A percentile compares a stretch with the other conserved stretches of the same genome.
Evolutionary conservation across 768 basidiomycete species (phyloP).

Genomic region (Phaeotremella fagi): DNA sequence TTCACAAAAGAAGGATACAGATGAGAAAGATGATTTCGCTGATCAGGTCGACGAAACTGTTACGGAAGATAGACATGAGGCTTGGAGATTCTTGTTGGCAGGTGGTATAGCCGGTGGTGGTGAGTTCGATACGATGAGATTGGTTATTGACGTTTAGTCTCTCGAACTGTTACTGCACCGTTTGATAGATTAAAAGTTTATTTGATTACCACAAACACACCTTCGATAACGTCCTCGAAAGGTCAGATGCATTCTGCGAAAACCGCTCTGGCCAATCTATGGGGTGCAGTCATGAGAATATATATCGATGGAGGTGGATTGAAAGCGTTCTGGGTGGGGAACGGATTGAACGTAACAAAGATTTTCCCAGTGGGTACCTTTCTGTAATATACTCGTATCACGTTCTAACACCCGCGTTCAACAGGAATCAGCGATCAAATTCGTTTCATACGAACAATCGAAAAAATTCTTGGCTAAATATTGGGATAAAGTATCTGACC

Average conservation of each 20-base stretch:
- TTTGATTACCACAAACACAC: constrained; percentile 64
- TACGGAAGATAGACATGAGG: constrained; percentile 51
- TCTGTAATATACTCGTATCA: neutral
- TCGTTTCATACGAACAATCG: constrained; percentile 88
- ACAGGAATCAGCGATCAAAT: constrained; percentile 93
- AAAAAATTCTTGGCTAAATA: constrained; percentile 92
- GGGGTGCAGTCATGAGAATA: constrained; percentile 68
- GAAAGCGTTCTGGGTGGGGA: constrained; percentile 96
- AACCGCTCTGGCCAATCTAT: constrained; percentile 54
- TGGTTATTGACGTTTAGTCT: constrained; percentile 57
- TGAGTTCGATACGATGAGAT: constrained; percentile 51
- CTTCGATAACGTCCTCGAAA: neutral
- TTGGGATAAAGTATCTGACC: constrained; percentile 83
- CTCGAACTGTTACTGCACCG: constrained; percentile 91
- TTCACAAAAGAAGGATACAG: constrained; percentile 2
- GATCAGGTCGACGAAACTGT: constrained; percentile 46
- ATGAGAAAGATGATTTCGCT: constrained; percentile 26
- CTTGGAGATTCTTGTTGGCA: constrained; percentile 83
- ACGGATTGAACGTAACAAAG: constrained; percentile 78
- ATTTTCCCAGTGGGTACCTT: constrained; percentile 65
- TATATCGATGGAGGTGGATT: constrained; percentile 79
- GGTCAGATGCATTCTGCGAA: constrained; percentile 11
- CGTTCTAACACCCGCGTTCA: constrained; percentile 4
- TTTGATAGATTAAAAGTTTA: constrained; percentile 96
- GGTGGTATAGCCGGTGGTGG: constrained; percentile 93